phyloP scores from a whole-genome alignment of 257 asterid genomes.

The Nicotiana attenuata region DNA sequence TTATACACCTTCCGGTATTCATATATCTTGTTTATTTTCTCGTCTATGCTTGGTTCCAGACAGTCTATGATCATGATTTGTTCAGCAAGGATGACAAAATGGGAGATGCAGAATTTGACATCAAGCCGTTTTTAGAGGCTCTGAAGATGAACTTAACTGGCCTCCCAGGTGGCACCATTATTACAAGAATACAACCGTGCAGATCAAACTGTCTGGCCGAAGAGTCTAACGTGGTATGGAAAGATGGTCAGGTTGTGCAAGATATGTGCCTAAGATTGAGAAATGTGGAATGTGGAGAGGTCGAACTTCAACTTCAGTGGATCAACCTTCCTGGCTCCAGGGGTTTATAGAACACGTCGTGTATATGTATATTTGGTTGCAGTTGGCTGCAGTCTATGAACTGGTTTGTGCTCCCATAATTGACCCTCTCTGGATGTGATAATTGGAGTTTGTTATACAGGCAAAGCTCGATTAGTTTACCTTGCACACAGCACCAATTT shows the following conservation, averaged over 20 bases:
- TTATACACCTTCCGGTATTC: neutral
- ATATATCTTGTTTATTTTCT: neutral
- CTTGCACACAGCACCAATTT: neutral
- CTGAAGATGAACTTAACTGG: constrained; percentile 29
- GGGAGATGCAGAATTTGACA: constrained; percentile 47
- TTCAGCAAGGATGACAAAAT: constrained; percentile 46
- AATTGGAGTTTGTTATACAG: neutral
- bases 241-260: constrained; percentile 32
- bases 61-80: constrained; percentile 42
- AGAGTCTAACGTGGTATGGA: constrained; percentile 31
- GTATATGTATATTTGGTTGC: neutral
- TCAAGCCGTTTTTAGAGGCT: constrained; percentile 35
- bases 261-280: constrained; percentile 41
- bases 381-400: neutral
- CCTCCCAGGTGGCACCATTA: constrained; percentile 35
- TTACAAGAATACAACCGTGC: constrained; percentile 26
- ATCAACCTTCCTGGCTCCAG: constrained; percentile 40
- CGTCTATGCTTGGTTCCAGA: constrained; percentile 21
- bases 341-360: constrained; percentile 19
- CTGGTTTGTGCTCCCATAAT: neutral
- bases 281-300: constrained; percentile 47
- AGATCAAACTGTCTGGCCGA: constrained; percentile 40
- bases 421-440: neutral
- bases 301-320: constrained; percentile 46
- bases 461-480: neutral